phyloP scores from a whole-genome alignment of 2,329 filamentous ascomycete species.

The Fusarium pininemorale region DNA sequence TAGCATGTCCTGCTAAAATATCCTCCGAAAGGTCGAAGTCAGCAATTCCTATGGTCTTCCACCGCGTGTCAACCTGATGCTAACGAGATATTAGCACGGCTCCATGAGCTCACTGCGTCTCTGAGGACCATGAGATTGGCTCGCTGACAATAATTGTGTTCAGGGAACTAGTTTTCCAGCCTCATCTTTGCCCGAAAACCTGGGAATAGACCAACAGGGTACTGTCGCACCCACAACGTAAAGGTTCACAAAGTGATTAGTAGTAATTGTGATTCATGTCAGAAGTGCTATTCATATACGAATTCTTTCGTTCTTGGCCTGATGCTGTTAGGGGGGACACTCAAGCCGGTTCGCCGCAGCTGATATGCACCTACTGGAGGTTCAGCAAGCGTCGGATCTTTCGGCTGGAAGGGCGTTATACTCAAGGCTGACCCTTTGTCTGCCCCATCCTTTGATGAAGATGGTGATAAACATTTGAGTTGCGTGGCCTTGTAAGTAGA shows the following conservation, averaged over 20 bases:
- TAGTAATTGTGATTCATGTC: accelerated
- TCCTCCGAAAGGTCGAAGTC: no score
- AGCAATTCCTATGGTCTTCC: not conserved
- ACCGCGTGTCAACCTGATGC: no score
- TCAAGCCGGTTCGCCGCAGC: no score
- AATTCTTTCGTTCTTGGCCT: accelerated
- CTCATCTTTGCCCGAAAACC: no score
- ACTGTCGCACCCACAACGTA: not conserved
- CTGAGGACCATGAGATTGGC: accelerated
- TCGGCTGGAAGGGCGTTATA: no score
- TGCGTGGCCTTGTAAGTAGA: not conserved
- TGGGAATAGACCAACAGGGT: not conserved
- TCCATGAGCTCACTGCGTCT: not conserved
- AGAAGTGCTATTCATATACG: not conserved
- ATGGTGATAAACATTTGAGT: accelerated
- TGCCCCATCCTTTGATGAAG: accelerated
- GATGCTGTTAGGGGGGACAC: no score
- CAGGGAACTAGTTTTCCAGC: accelerated
- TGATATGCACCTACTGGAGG: no score
- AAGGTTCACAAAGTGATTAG: not conserved
- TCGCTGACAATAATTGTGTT: no score
- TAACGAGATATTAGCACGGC: not conserved
- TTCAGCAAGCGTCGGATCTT: not conserved
- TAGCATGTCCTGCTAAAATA: no score
- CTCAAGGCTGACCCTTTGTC: not conserved